Evolutionary conservation across 495 filamentous ascomycete species (phyloP).

Genomic region (Thermothielavioides terrestris): DNA sequence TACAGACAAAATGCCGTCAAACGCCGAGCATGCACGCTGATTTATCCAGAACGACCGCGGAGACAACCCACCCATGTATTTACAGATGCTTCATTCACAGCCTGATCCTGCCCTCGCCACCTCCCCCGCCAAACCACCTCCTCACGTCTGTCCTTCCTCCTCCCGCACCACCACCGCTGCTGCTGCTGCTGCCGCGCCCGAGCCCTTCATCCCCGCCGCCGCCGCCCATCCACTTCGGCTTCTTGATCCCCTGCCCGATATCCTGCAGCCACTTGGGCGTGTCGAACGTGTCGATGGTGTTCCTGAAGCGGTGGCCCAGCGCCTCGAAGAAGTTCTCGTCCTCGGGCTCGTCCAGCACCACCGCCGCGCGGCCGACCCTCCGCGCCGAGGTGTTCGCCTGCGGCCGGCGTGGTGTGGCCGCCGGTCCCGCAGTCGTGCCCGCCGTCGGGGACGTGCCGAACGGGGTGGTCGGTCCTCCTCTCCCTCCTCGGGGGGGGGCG

Average conservation of each 20-base stretch:
- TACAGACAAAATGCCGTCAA: background rate
- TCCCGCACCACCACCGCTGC: constrained; percentile 5
- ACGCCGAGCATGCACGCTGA: background rate
- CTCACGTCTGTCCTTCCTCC: constrained; percentile 30
- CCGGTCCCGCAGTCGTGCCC: background rate
- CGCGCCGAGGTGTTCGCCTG: constrained; percentile 27
- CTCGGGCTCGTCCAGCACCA: constrained; percentile 42
- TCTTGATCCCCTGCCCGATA: constrained; percentile 54
- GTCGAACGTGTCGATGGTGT: constrained; percentile 81
- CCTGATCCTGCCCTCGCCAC: constrained; percentile 20
- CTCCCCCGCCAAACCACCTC: constrained; percentile 38
- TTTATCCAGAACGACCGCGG: background rate
- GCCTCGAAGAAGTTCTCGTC: constrained; percentile 75
- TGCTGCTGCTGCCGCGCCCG: constrained; percentile 8
- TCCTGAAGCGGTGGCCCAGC: constrained; percentile 75
- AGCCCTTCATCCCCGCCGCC: constrained; percentile 34
- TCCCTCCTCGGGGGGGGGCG: background rate
- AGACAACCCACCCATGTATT: too few species aligned
- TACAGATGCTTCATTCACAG: too few species aligned
- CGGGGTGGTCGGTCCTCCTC: constrained; percentile 27
- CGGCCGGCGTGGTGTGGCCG: constrained; percentile 11
- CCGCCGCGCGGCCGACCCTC: constrained; percentile 19
- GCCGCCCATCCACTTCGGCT: constrained; percentile 78
- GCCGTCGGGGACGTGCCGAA: constrained; percentile 34
- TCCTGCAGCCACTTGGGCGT: constrained; percentile 71